A percentile compares a stretch with the other conserved stretches of the same genome.
These are phyloP conservation scores for Heliocybe sulcata DNA, from an alignment of 1,284 basidiomycete species.

Conservation along the genomic window DNA sequence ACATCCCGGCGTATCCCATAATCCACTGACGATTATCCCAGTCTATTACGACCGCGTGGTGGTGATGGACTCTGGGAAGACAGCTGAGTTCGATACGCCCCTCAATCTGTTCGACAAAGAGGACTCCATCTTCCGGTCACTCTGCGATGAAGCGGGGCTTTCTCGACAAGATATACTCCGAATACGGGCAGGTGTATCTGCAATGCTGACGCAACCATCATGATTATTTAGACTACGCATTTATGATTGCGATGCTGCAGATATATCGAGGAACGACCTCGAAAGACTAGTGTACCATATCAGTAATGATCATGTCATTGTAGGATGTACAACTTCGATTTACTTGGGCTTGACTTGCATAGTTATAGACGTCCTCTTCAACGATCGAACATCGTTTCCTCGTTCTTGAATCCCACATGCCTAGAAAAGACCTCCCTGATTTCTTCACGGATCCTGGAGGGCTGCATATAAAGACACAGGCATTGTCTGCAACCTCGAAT, in stretches of 20 bases:
- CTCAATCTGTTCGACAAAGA: slow-evolving; percentile 63
- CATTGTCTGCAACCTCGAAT: background rate
- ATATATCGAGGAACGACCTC: background rate
- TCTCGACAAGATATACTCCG: slow-evolving; percentile 43
- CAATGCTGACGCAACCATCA: background rate
- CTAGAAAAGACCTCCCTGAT: slow-evolving; percentile 11
- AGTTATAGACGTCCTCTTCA: background rate
- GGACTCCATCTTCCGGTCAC: slow-evolving; percentile 68
- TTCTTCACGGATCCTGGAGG: slow-evolving; percentile 15
- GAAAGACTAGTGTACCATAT: background rate
- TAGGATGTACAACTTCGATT: too few relatives aligned
- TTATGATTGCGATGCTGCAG: background rate
- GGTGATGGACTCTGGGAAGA: slow-evolving; percentile 64
- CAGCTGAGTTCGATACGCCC: slow-evolving; percentile 58
- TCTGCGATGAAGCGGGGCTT: slow-evolving; percentile 71
- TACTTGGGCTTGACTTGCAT: too few relatives aligned
- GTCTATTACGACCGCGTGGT: slow-evolving; percentile 73
- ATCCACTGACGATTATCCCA: slow-evolving; percentile 15
- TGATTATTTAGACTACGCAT: background rate
- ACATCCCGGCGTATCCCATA: background rate
- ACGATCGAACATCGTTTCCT: slow-evolving; percentile 13
- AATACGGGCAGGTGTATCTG: slow-evolving; percentile 22
- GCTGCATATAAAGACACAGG: slow-evolving; percentile 13
- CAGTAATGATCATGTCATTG: background rate
- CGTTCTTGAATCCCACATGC: slow-evolving; percentile 15